Base-by-base conservation (phyloP, 164 flowering plant genomes). In the Liquidambar formosana region DNA sequence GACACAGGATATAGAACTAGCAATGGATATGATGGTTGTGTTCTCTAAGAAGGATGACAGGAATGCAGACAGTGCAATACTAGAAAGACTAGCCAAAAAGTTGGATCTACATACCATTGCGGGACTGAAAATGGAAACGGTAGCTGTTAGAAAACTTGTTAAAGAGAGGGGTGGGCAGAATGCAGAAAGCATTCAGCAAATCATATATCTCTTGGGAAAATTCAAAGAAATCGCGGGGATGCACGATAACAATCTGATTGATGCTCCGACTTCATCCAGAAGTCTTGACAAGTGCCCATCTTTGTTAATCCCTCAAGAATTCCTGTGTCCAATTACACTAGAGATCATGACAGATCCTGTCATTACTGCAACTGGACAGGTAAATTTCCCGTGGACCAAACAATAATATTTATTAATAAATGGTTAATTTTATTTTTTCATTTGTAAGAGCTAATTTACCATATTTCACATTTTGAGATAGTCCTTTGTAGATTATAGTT, bases 341-440 rank as follows among this genome's bases (percentile, higher is more conserved):
- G 83, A 80, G 68, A 68, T 80, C 59, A 80, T 80, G 83, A 72
- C 69, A 11, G 83, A 80, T 69, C 83, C 83, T 47, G 83, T 80
- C n/a, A 80, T 80, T 57, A 76, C 77, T n/a, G 73, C 80, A n/a
- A 80, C 79, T 8, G 83, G 82, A 21, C 82, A 79, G 82, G 82
- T 79, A 75, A n/a, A 18, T 57, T 28, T 33, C 14, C 11, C 33
- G 12, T 11, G 1, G 14, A 46, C 27, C 22, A 26, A 25, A 25
- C n/a, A n/a, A n/a, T n/a, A n/a, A n/a, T n/a, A n/a, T n/a, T n/a
- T n/a, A n/a, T n/a, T n/a, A n/a, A n/a, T n/a, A n/a, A n/a, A n/a
- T n/a, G n/a, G n/a, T n/a, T n/a, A n/a, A n/a, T n/a, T n/a, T n/a
- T n/a, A n/a, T n/a, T n/a, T n/a, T n/a, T n/a, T n/a, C n/a, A n/a